Evolutionary conservation across 176 grass and related monocot species (phyloP), one percentile per base, ranked within the genome.

Genomic region (Stipa capillata): DNA sequence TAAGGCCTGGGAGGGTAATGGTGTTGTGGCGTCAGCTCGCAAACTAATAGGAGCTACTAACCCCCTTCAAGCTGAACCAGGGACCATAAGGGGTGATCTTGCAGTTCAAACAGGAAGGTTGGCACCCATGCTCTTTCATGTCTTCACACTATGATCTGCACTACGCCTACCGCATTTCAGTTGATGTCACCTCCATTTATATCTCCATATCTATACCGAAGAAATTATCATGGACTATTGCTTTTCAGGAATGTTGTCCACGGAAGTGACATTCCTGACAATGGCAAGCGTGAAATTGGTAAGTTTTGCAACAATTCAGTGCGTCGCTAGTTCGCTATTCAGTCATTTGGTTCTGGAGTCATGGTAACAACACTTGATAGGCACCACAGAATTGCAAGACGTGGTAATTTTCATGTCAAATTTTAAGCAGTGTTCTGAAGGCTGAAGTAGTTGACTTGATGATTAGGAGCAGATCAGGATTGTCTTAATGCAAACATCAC

Each of bases 41-140:
- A 94, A n/a, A 52, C 86, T 98, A 58, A 98, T 94, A 52, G 95
- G 95, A 76, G 87, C 95, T 56, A 98, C 95, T 64, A 94, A 94
- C 75, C 93, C 90, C 55, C 88, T 93, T 88, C 90, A 97, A 79
- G 93, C 90, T 82, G 93, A 93, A 85, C 88, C 88, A 65, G 90
- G 93, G 45, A 97, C 93, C 14, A 97, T 93, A 60, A 83, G 90
- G 66, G 93, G 93, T 21, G 90, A 97, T 84, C 84, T 97, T 55
- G 93, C 93, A 52, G 83, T 97, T 93, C 93, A 97, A 89, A 97
- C 88, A 33, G 93, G 93, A 84, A 93, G 93, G 93, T 97, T 41
- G 39, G 39, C 39, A 41, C 39, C 39, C 14, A 85, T 48, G 45
- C 45, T 48, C 45, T 48, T 76, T 31, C 37, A 75, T 68, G 36